Base-by-base conservation (phyloP, 1,284 basidiomycete species). In the Erythrobasidium hasegawianum region DNA sequence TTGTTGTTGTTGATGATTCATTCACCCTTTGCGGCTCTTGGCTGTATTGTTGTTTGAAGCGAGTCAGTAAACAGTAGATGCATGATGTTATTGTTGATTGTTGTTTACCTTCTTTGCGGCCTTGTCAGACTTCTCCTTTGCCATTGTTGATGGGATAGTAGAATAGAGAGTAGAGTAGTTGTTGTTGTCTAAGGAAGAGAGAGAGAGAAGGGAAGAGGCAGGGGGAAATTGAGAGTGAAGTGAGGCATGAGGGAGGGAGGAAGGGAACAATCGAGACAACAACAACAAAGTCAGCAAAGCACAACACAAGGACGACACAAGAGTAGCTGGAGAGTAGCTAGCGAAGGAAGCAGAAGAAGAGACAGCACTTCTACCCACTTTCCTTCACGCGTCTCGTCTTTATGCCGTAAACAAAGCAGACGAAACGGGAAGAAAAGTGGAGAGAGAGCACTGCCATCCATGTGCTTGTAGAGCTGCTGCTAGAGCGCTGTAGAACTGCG, bases 101-200 rank as follows among this genome's bases (percentile, higher is more conserved):
- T n/a, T 18, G 16, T 56, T 57, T 22, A 58, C 61, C 62, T 65
- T 65, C 50, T n/a, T 26, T 8, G 45, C 38, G 27, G 47, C 41
- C 40, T 57, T 58, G 24, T 50, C 62, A 40, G 62, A 47, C 43
- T 47, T 47, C 22, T 47, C 88, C 82, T 87, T 89, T 72, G 86
- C 77, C 80, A 88, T 88, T 68, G 85, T 81, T 66, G 83, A 79
- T 58, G 75, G 67, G n/a, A n/a, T n/a, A n/a, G n/a, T n/a, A 79
- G 87, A 87, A 77, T 89, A 90, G 74, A 88, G 89, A 88, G 91
- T 91, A 67, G n/a, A 68, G 71, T 24, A 40, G 43, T 38, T 33
- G 64, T 85, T 86, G 78, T 72, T 77, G 66, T 72, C 68, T 71
- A 70, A 57, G 29, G 71, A 72, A 64, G 75, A 68, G 70, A 76